Percentiles rank a stretch among this genome's conserved stretches.
Evolutionary conservation across 2,329 filamentous ascomycete genomes (phyloP).

Genomic region (Epichloe typhina): DNA sequence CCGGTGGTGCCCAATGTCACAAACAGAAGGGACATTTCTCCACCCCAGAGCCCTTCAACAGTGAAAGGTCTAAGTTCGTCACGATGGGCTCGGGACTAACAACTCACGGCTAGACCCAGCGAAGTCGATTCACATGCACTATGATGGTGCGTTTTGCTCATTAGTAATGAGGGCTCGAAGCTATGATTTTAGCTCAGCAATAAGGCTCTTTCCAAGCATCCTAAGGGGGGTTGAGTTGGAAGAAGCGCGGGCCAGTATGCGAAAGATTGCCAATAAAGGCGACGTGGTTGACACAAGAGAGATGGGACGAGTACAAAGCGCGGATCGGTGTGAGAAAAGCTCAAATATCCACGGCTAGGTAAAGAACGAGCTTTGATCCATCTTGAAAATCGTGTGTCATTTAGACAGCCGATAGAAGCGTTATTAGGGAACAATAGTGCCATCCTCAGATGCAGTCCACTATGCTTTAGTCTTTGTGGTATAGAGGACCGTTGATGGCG

Average conservation of each 20-base stretch:
- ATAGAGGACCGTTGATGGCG: too few species aligned
- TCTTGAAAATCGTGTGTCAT: neutral
- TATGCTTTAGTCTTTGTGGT: too few species aligned
- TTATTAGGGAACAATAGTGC: neutral
- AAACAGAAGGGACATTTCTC: neutral
- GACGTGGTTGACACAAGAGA: too few species aligned
- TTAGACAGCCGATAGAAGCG: neutral
- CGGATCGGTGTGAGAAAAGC: neutral
- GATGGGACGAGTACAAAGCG: too few species aligned
- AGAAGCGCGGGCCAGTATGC: too few species aligned
- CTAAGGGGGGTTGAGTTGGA: too few species aligned
- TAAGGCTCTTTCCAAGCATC: too few species aligned
- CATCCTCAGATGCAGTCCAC: neutral
- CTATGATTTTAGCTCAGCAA: too few species aligned
- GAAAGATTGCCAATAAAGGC: too few species aligned
- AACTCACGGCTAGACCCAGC: neutral
- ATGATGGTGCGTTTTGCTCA: too few species aligned
- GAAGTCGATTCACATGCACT: neutral
- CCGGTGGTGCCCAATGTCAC: neutral
- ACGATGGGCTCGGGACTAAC: constrained; percentile 7
- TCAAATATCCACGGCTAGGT: neutral
- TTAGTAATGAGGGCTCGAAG: too few species aligned
- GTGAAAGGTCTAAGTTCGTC: constrained; percentile 8
- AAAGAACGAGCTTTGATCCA: neutral
- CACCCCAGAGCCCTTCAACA: neutral